phyloP scores from a whole-genome alignment of 2,329 filamentous ascomycete species.

The Aspergillus uvarum region DNA sequence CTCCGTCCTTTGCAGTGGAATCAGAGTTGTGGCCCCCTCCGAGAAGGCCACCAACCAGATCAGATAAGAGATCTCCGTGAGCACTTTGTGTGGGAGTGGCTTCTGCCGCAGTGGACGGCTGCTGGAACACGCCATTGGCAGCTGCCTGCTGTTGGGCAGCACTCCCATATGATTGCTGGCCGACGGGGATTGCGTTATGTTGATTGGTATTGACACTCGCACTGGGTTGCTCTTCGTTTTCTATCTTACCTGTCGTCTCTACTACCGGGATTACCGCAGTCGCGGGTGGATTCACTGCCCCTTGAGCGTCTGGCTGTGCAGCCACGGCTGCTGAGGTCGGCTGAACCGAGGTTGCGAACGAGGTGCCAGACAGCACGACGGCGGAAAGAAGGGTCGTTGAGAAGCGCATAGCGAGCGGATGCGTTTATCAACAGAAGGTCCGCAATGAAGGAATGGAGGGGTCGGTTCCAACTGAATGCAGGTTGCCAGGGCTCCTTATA shows the following conservation, averaged over 20 bases:
- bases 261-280: slow-evolving; percentile 10
- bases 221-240: slow-evolving; percentile 10
- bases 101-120: slow-evolving; percentile 7
- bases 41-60: slow-evolving; percentile 7
- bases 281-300: slow-evolving; percentile 8
- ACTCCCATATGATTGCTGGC: neutral
- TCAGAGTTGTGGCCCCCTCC: neutral
- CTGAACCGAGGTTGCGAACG: slow-evolving; percentile 23
- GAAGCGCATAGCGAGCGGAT: slow-evolving; percentile 24
- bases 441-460: slow-evolving; percentile 18
- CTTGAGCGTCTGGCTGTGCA: slow-evolving; percentile 10
- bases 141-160: slow-evolving; percentile 2
- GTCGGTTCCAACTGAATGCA: slow-evolving; percentile 10
- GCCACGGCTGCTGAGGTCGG: slow-evolving; percentile 16
- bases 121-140: slow-evolving; percentile 1
- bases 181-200: neutral
- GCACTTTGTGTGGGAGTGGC: slow-evolving; percentile 5
- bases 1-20: neutral
- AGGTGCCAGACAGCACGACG: slow-evolving; percentile 24
- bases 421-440: slow-evolving; percentile 17
- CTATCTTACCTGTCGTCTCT: slow-evolving; percentile 6
- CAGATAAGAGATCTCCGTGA: slow-evolving; percentile 1
- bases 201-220: slow-evolving; percentile 4
- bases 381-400: slow-evolving; percentile 21
- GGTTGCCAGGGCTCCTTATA: slow-evolving; percentile 19